A percentile compares a stretch with the other conserved stretches of the same genome.
These are phyloP conservation scores for Corchorus olitorius DNA, from an alignment of 345 rosid genomes.

Conservation along the genomic window DNA sequence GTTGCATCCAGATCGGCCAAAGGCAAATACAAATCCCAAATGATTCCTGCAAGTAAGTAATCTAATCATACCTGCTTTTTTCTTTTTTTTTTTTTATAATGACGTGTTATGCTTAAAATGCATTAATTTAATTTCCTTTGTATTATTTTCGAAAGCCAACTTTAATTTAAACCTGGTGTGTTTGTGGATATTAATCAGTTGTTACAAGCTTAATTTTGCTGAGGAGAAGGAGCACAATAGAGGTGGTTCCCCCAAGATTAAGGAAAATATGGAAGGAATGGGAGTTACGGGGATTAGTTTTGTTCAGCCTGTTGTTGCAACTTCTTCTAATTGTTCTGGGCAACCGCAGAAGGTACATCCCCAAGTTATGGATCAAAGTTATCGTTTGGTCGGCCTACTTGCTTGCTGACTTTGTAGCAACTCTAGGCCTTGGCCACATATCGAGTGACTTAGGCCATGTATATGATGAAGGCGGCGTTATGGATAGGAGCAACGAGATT, in stretches of 20 bases:
- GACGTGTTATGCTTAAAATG: too few species aligned
- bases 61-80: too few species aligned
- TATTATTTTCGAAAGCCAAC: too few species aligned
- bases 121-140: too few species aligned
- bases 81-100: too few species aligned
- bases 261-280: conserved; percentile 19
- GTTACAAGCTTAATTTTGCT: conserved; percentile 1
- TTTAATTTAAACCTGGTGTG: too few species aligned
- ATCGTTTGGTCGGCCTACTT: conserved; percentile 38
- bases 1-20: too few species aligned
- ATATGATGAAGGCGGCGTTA: not conserved
- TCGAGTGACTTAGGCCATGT: conserved; percentile 22
- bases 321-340: not conserved
- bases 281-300: conserved; percentile 16
- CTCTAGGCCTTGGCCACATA: conserved; percentile 38
- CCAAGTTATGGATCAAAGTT: not conserved
- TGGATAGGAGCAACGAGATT: not conserved
- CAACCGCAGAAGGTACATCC: conserved; percentile 4
- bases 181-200: conserved; percentile 2
- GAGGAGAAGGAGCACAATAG: conserved; percentile 5
- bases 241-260: not conserved
- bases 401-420: conserved; percentile 41
- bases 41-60: too few species aligned
- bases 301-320: conserved; percentile 18
- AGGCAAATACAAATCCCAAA: too few species aligned